Evolutionary conservation across 1,284 basidiomycete genomes (phyloP).

Genomic region (Caloboletus firmus): DNA sequence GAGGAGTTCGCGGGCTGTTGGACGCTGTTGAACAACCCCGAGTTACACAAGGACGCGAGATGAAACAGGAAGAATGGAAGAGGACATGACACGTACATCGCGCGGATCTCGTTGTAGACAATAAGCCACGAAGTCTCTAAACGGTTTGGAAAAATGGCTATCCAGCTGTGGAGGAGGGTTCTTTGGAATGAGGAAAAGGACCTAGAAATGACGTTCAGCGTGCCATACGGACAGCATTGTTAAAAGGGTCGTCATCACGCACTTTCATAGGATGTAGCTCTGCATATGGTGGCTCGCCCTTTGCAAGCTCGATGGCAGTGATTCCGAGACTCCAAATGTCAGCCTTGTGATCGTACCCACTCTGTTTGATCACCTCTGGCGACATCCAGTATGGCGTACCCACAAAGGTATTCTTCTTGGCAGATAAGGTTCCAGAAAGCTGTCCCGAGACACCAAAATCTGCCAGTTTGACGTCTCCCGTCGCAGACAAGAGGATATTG

Average conservation of each 20-base stretch:
- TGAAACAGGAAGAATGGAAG: background rate
- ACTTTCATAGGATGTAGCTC: constrained; percentile 99
- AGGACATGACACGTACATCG: constrained; percentile 55
- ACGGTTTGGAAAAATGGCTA: constrained; percentile 85
- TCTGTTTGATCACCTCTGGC: constrained; percentile 99
- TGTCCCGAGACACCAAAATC: constrained; percentile 99
- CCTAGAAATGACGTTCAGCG: constrained; percentile 45
- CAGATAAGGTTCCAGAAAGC: constrained; percentile 89
- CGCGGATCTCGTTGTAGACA: constrained; percentile 94
- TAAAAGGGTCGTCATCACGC: constrained; percentile 4
- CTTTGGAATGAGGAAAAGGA: constrained; percentile 97
- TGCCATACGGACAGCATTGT: background rate
- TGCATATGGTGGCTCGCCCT: constrained; percentile 96
- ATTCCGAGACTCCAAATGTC: constrained; percentile 98
- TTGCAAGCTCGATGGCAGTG: constrained; percentile 96
- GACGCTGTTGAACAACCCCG: constrained; percentile 58
- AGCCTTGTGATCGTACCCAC: constrained; percentile 97
- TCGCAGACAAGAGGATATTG: constrained; percentile 91
- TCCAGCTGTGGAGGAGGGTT: constrained; percentile 92
- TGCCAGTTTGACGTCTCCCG: constrained; percentile 97
- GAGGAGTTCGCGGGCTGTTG: constrained; percentile 89
- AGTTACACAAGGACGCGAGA: constrained; percentile 13
- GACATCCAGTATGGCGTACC: constrained; percentile 99
- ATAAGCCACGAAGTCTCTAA: constrained; percentile 90
- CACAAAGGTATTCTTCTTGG: constrained; percentile 99